Evolutionary conservation across 345 rosid genomes (phyloP).

Genomic region (Sonneratia alba): DNA sequence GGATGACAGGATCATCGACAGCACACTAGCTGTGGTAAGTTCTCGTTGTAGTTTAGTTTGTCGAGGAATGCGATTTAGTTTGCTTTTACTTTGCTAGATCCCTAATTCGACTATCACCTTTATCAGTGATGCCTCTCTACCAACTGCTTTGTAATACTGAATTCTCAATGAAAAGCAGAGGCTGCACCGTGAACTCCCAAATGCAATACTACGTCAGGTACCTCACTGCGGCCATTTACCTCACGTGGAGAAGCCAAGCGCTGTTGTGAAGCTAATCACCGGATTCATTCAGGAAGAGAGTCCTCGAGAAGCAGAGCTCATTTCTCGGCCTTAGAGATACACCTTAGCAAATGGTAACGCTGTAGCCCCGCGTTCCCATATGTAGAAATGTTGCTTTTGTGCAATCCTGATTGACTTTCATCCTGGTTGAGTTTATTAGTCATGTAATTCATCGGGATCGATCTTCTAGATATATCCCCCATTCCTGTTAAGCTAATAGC

Average conservation of each 20-base stretch:
- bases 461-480: not conserved
- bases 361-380: not conserved
- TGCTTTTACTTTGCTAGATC: not conserved
- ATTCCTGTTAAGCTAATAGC: not conserved
- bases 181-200: constrained; percentile 52
- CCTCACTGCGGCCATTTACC: constrained; percentile 88
- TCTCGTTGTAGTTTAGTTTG: not conserved
- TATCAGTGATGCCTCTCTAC: not conserved
- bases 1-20: constrained; percentile 73
- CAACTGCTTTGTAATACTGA: not conserved
- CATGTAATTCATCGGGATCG: not conserved
- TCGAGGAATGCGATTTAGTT: not conserved
- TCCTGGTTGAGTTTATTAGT: not conserved
- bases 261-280: constrained; percentile 44
- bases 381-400: not conserved
- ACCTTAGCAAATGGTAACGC: not conserved
- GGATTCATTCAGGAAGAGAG: constrained; percentile 47
- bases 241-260: constrained; percentile 66
- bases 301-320: constrained; percentile 21
- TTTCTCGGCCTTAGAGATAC: constrained; percentile 12
- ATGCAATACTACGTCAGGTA: constrained; percentile 54
- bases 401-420: not conserved
- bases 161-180: constrained; percentile 34
- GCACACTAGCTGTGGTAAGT: constrained; percentile 65
- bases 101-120: not conserved